A percentile compares a stretch with the other conserved stretches of the same genome.
These are phyloP conservation scores for Aspergillus diversus DNA, from an alignment of 495 filamentous ascomycete species.

Conservation along the genomic window DNA sequence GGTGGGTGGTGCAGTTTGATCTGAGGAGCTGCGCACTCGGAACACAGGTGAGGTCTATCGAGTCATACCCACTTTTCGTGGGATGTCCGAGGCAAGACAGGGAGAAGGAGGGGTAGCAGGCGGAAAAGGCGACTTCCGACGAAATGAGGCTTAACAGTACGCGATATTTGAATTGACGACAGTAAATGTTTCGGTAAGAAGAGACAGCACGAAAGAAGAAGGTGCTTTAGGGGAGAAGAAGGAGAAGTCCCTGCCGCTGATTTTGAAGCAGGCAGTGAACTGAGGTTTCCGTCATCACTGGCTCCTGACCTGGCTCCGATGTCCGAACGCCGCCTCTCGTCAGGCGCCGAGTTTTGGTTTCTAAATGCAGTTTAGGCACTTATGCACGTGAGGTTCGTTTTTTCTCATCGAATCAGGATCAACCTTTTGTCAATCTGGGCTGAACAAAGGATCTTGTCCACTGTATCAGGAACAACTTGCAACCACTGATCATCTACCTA, in stretches of 20 bases:
- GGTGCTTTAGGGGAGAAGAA: constrained; percentile 23
- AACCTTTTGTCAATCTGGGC: too few species aligned
- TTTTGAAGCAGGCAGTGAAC: constrained; percentile 19
- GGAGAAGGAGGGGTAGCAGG: constrained; percentile 24
- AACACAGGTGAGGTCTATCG: constrained; percentile 15
- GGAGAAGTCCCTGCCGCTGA: constrained; percentile 13
- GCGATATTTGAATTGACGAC: not conserved
- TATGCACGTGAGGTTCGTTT: not conserved
- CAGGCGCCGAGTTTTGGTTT: constrained; percentile 7
- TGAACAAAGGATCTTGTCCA: too few species aligned
- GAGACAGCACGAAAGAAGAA: constrained; percentile 18
- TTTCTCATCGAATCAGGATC: not conserved
- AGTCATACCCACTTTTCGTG: constrained; percentile 27
- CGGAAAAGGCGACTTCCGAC: constrained; percentile 9
- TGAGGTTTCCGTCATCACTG: constrained; percentile 32
- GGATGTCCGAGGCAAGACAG: constrained; percentile 24
- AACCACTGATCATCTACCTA: too few species aligned
- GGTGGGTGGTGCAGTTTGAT: constrained; percentile 3
- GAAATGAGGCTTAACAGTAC: constrained; percentile 7
- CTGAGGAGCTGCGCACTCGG: not conserved
- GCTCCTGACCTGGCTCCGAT: constrained; percentile 17
- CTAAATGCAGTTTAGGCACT: not conserved
- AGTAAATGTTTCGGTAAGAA: not conserved
- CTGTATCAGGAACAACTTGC: too few species aligned
- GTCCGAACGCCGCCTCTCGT: constrained; percentile 16